Base-by-base conservation (phyloP, 257 asterid species). In the Solanum clarkiae region DNA sequence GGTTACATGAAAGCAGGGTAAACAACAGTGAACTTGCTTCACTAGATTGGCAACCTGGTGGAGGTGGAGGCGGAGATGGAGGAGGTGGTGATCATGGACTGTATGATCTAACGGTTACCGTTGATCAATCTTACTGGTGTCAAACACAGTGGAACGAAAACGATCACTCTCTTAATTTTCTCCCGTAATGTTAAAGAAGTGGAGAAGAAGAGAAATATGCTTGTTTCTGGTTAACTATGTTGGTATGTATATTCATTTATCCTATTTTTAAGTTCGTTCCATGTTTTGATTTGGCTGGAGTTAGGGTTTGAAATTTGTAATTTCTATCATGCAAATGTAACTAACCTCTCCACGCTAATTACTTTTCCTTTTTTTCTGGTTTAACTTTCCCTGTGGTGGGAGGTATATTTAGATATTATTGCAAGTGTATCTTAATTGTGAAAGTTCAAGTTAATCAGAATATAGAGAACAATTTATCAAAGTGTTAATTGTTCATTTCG, bases 71-170 rank as follows among this genome's bases (percentile, higher is more conserved):
- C 15, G 86, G 85, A 7, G 88, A 84, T 0, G 94, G 68, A 6
- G 87, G 86, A 4, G 88, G 86, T 1, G 94, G 87, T 11, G 97
- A 94, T 80, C 94, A 89, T 20, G 94, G 91, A 16, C 70, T 95
- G 85, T 93, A 90, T 91, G 97, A 94, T 91, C 91, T 94, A 80
- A 82, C 97, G 36, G 97, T 92, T 47, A 86, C 86, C 49, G 92
- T 92, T 32, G 97, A 94, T 91, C 95, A 95, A 29, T 80, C 91
- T 2, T 93, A 93, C 91, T 95, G 98, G 99, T 89, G 85, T 84
- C 96, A 92, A 87, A 84, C 91, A 20, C 94, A 92, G 85, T 92
- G 97, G 97, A 86, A 88, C 72, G 93, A 92, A 86, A 88, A 86
- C 47, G 94, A 95, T 88, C 95, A 88, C 81, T 88, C 94, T 59